Evolutionary conservation across 208 protist species (phyloP), one percentile per base, ranked within the genome.

Genomic region (Herpetomonas samuelpessoai): DNA sequence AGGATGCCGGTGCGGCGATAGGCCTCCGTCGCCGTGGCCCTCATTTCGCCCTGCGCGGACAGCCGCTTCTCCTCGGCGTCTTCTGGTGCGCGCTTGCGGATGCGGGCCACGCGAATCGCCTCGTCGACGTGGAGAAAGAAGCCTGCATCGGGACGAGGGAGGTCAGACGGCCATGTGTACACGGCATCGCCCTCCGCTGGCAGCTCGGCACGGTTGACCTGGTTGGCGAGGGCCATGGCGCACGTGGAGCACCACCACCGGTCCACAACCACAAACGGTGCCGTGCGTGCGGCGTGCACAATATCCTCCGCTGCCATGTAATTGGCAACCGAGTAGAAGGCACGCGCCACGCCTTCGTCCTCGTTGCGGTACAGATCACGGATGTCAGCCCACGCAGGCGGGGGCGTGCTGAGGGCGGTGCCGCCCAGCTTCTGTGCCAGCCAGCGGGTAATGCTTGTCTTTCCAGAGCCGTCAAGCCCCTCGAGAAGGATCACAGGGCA

Each of bases 161-260:
- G 50, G 59, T 92, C 85, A 0, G 45, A 16, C 0, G 85, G 85
- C 81, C 81, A 88, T 57, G 19, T 1, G 57, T 92, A 92, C 48
- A 88, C 71, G 0, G 14, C 58, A 54, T 76, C 56, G 0, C 64
- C 68, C 0, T 14, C 24, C 0, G 73, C 67, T 16, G 85, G 85
- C 38, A 92, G 57, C 22, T 25, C 31, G 10, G 57, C 35, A 7
- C 71, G 45, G 2, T 21, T 71, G 51, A 44, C 48, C 12, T 49
- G 16, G 52, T 86, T 81, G 1, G 81, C 80, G 21, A 92, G 68
- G 14, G 85, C 77, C 85, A 92, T 92, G 30, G 79, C 78, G 57
- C 81, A 86, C 10, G 85, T 92, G 10, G 81, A 88, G 64, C 69
- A 77, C 81, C 81, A 92, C 81, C 85, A 92, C 21, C 85, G 77